phyloP scores from a whole-genome alignment of 164 flowering plant genomes.

The Nymphaea thermarum region DNA sequence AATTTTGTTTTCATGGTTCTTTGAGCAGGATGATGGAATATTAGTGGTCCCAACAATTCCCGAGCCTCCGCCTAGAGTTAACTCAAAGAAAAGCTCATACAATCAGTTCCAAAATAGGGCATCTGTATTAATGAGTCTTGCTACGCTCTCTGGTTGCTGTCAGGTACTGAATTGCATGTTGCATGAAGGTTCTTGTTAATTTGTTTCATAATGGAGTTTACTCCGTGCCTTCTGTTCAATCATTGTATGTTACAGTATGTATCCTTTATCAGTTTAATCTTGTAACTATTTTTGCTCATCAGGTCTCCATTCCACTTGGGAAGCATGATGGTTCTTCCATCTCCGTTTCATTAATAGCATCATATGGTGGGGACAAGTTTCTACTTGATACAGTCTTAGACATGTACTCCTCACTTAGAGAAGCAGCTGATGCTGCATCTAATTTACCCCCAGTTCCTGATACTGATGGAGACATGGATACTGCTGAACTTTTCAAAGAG shows the following conservation, averaged over 20 bases:
- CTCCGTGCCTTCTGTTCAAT: background rate
- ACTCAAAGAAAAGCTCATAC: conserved; percentile 32
- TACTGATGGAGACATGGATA: conserved; percentile 55
- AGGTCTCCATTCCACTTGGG: conserved; percentile 84
- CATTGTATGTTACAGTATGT: too few species aligned
- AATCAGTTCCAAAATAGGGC: conserved; percentile 58
- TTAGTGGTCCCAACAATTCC: conserved; percentile 74
- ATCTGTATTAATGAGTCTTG: conserved; percentile 52
- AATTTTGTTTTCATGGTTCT: background rate
- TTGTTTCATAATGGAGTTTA: background rate
- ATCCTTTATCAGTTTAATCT: too few species aligned
- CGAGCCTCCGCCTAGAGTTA: conserved; percentile 45
- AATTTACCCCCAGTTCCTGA: conserved; percentile 45
- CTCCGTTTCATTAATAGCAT: conserved; percentile 73
- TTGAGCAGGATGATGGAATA: conserved; percentile 65
- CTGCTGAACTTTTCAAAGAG: conserved; percentile 85
- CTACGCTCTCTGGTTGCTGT: conserved; percentile 93
- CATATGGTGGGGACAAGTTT: conserved; percentile 80
- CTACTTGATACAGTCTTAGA: conserved; percentile 88
- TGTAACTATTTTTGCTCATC: conserved; percentile 9
- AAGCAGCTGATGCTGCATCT: conserved; percentile 47
- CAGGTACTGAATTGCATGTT: conserved; percentile 37
- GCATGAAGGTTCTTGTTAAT: background rate
- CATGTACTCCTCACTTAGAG: conserved; percentile 62
- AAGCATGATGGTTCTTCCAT: conserved; percentile 55